Evolutionary conservation across 768 basidiomycete species (phyloP).

Genomic region (Calocybe indica): DNA sequence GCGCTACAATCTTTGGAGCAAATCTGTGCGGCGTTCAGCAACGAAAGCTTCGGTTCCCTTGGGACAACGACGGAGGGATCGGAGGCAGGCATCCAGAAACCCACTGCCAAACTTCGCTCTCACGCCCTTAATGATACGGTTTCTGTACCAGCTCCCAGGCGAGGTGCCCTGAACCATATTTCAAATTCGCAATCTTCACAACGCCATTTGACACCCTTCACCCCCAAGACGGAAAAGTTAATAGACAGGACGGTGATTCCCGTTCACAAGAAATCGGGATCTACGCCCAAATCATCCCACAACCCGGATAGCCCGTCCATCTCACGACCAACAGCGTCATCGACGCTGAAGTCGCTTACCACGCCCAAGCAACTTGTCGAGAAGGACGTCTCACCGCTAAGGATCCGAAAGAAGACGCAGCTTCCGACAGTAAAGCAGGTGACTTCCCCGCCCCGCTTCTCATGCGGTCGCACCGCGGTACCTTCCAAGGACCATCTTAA

Average conservation of each 20-base stretch:
- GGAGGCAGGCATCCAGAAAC: too few species aligned
- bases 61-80: constrained; percentile 15
- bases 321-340: constrained; percentile 1
- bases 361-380: constrained; percentile 5
- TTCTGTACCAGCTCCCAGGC: too few species aligned
- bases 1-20: constrained; percentile 18
- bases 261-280: too few species aligned
- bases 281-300: too few species aligned
- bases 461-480: neutral
- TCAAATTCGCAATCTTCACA: too few species aligned
- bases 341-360: neutral
- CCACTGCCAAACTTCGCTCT: neutral
- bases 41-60: constrained; percentile 28
- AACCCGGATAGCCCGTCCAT: neutral
- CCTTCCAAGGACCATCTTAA: neutral
- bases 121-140: neutral
- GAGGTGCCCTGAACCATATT: too few species aligned
- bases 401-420: constrained; percentile 7
- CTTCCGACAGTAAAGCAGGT: too few species aligned
- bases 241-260: too few species aligned
- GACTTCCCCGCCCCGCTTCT: too few species aligned
- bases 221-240: too few species aligned
- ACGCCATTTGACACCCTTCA: too few species aligned
- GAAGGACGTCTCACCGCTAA: constrained; percentile 6
- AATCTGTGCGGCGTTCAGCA: constrained; percentile 21